Evolutionary conservation across 2,329 filamentous ascomycete genomes (phyloP), one percentile per base, ranked within the genome.

Genomic region (Clonostachys sp.): DNA sequence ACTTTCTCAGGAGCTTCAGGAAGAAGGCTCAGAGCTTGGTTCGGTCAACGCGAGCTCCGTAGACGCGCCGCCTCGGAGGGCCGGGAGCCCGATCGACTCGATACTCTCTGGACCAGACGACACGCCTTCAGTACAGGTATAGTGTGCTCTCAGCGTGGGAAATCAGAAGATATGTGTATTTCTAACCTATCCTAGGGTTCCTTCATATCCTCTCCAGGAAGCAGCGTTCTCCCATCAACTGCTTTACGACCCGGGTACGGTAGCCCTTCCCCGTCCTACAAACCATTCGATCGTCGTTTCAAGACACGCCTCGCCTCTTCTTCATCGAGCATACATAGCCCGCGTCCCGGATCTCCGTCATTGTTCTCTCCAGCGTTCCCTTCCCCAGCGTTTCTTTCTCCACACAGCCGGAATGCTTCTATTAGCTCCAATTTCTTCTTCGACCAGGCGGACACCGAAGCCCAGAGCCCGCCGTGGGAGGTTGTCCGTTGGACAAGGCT

Each of bases 401-500:
- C 77, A 4, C 89, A 94, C 60, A 95, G 90, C 46, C 84, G 91
- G 47, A 87, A 90, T 57, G 86, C 83, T 2, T 96, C 92, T 2
- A 60, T 91, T 17, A 85, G 79, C 41, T 95, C 89, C 56, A 83
- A 89, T 55, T 66, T 88, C 12, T 60, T 84, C 5, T 62, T 77
- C 13, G 83, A 85, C 49, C 66, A 78, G 41, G 73, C 83, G 45
- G 87, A 87, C 43, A 74, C 78, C 18, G 87, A 92, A 53, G 82
- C 84, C 2, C 78, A 83, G 4, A 84, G 89, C 47, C 83, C 89
- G 6, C 94, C 94, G 3, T 99, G 94, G 95, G 94, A 99, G 60
- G 91, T 97, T 46, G 87, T 99, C 50, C 81, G 91, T 61, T 99
- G 95, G 95, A 97, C 90, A 2, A 94, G 88, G 61, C 71, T 99